Evolutionary conservation across 2,329 filamentous ascomycete genomes (phyloP), one percentile per base, ranked within the genome.

Genomic region (Coccinonectria pachysandricola): DNA sequence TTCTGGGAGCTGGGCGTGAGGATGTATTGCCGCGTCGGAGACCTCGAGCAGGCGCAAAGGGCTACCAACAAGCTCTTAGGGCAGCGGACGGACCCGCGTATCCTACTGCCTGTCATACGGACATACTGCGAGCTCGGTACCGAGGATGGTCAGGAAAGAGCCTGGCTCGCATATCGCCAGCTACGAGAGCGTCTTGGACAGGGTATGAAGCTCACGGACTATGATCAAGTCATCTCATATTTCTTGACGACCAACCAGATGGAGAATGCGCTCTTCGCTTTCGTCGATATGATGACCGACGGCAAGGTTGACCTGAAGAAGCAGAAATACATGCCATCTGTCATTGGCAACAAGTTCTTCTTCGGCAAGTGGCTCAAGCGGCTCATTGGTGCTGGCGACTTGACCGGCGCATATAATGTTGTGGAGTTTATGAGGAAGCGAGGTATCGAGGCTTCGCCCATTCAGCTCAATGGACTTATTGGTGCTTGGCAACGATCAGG

Each of bases 291-390:
- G 85, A 86, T 93, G 75, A 71, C 74, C 31, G 68, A 71, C 4
- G 68, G 68, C 5, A 49, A 60, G 22, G 52, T 73, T 28, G 60
- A 71, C 30, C 45, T 71, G 24, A 57, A 56, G 26, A 58, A 57
- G 31, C 49, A 53, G 31, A 53, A 54, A 26, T 42, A 50, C 11
- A 53, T 73, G 30, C 68, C 69, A 1, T 57, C 59, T 1, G 54
- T 60, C 7, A 53, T 74, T 19, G 62, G 59, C 25, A 91, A 92
- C 52, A 76, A 79, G 36, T 88, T 85, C 54, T 83, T 94, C 53
- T 80, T 86, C 39, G 81, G 79, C 17, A 87, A 84, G 43, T 94
- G 86, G 87, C 68, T 93, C 46, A 88, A 88, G 53, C 75, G 80
- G 25, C 69, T 92, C 7, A 80, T 92, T 30, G 78, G 77, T 10